A percentile compares a stretch with the other conserved stretches of the same genome.
phyloP scores from a whole-genome alignment of 1,284 basidiomycete species.

The Microbotryum silenes-acaulis region DNA sequence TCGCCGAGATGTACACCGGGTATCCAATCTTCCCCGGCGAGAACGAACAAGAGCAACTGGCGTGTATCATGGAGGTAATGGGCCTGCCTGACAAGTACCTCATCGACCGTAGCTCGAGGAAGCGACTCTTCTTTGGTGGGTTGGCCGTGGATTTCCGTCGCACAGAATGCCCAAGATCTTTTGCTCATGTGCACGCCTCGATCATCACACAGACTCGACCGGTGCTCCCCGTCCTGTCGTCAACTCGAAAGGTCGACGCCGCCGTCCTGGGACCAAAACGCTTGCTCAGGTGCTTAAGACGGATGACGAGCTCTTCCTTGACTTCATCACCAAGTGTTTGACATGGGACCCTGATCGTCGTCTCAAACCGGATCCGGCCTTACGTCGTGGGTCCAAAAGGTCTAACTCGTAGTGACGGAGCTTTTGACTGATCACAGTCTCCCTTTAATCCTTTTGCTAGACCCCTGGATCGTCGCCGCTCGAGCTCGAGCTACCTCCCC shows the following conservation, averaged over 20 bases:
- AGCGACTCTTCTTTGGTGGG: conserved; percentile 80
- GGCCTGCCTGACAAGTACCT: conserved; percentile 92
- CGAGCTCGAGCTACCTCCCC: conserved; percentile 9
- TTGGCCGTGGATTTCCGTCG: background rate
- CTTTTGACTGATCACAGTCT: too few species aligned
- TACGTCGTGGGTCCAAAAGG: conserved; percentile 34
- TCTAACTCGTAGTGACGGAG: background rate
- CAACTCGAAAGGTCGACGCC: conserved; percentile 89
- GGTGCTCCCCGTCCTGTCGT: conserved; percentile 86
- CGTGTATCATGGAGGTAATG: conserved; percentile 99
- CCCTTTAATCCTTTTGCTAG: background rate
- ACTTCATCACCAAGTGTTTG: conserved; percentile 85
- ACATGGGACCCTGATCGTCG: conserved; percentile 96
- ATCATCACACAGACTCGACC: conserved; percentile 63
- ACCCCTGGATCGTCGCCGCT: conserved; percentile 12
- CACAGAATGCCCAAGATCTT: background rate
- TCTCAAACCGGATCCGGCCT: conserved; percentile 84
- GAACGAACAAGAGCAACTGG: conserved; percentile 96
- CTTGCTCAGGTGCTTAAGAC: conserved; percentile 79
- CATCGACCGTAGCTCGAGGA: conserved; percentile 84
- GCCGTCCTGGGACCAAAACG: conserved; percentile 83
- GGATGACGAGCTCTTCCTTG: conserved; percentile 77
- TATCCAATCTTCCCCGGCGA: conserved; percentile 99
- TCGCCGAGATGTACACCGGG: conserved; percentile 96
- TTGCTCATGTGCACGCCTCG: background rate